Conservation (phyloP, 2,329 filamentous ascomycete species). For the Emergomyces africanus region DNA sequence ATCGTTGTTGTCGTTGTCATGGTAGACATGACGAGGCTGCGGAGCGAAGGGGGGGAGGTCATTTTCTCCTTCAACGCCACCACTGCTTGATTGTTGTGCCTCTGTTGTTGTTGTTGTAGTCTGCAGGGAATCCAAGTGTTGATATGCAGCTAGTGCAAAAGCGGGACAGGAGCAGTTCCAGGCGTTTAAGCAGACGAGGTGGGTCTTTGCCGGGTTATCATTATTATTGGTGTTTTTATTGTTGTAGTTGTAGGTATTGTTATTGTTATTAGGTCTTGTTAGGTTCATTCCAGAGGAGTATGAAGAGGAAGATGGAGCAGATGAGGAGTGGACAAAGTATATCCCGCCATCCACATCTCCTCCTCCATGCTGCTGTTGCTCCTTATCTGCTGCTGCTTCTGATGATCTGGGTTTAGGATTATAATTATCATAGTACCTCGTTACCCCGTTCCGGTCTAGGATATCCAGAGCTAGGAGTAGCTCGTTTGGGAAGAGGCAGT, state of each 20-base stretch:
- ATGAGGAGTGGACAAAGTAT: slow-evolving; percentile 53
- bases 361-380: slow-evolving; percentile 1
- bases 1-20: slow-evolving; percentile 7
- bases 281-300: background rate
- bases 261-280: slow-evolving; percentile 9
- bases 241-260: background rate
- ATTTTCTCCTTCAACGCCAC: background rate
- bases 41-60: background rate
- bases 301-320: slow-evolving; percentile 25
- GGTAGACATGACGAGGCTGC: slow-evolving; percentile 5
- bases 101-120: background rate
- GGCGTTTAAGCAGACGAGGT: slow-evolving; percentile 58
- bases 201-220: slow-evolving; percentile 25
- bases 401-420: background rate
- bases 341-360: slow-evolving; percentile 20
- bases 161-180: slow-evolving; percentile 89
- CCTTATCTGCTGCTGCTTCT: background rate
- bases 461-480: slow-evolving; percentile 78
- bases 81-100: background rate
- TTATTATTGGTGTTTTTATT: slow-evolving; percentile 9
- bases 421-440: slow-evolving; percentile 13
- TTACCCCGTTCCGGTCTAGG: slow-evolving; percentile 64
- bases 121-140: background rate
- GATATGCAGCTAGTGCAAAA: slow-evolving; percentile 62
- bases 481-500: slow-evolving; percentile 70